These are phyloP conservation scores for Paraconiothyrium sp. DNA, from an alignment of 2,329 filamentous ascomycete species.

Conservation along the genomic window DNA sequence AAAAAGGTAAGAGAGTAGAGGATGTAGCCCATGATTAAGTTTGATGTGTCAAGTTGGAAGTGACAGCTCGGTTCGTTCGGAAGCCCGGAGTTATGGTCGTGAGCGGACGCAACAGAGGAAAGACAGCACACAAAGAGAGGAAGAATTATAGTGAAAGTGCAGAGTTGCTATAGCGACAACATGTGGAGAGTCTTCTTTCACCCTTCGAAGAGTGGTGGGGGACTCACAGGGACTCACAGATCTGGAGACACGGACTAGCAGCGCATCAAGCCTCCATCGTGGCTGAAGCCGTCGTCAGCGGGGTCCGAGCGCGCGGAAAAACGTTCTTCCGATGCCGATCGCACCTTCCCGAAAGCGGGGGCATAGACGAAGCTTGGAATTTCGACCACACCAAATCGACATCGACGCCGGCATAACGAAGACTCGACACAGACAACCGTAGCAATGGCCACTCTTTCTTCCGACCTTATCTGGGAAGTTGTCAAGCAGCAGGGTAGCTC, in stretches of 20 bases:
- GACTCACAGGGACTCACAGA: background rate
- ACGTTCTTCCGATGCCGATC: constrained; percentile 33
- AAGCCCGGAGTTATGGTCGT: constrained; percentile 22
- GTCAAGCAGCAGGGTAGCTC: constrained; percentile 85
- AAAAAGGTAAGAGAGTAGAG: constrained; percentile 80
- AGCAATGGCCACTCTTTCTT: constrained; percentile 74
- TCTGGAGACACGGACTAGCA: background rate
- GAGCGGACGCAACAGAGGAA: constrained; percentile 10
- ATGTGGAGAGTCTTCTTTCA: background rate
- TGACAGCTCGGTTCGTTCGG: constrained; percentile 28
- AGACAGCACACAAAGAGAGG: constrained; percentile 3
- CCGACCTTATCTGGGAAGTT: constrained; percentile 94
- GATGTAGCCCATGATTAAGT: constrained; percentile 74
- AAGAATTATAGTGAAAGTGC: background rate
- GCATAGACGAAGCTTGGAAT: constrained; percentile 37
- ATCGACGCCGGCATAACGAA: constrained; percentile 24
- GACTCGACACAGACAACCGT: constrained; percentile 38
- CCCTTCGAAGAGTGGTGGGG: constrained; percentile 1
- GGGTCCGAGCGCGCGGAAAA: constrained; percentile 22
- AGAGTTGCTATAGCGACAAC: background rate
- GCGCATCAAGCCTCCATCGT: constrained; percentile 1
- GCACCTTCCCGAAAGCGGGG: constrained; percentile 37
- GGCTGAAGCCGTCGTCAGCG: constrained; percentile 16
- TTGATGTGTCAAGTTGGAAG: constrained; percentile 5
- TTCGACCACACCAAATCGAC: constrained; percentile 27